These are phyloP conservation scores for Helenozyma rhizophorensis DNA, from an alignment of 805 yeast species.

Conservation along the genomic window DNA sequence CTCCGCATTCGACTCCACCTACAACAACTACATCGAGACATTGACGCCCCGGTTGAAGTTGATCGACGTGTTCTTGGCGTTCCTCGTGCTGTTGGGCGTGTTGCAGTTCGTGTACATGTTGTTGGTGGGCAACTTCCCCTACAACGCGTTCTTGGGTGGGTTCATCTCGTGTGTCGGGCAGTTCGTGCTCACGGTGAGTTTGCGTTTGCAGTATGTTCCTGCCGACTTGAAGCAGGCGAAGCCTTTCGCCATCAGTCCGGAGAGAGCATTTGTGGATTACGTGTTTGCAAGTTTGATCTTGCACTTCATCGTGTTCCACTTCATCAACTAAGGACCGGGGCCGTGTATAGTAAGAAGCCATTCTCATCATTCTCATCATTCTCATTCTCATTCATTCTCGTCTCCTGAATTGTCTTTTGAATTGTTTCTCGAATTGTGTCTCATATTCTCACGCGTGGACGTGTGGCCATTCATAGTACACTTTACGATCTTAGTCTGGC, in stretches of 20 bases:
- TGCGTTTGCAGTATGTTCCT: conserved; percentile 62
- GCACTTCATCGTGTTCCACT: conserved; percentile 87
- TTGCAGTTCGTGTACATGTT: conserved; percentile 76
- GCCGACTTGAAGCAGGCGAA: conserved; percentile 4
- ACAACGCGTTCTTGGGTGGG: conserved; percentile 94
- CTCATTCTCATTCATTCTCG: no score
- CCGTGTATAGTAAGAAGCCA: no score
- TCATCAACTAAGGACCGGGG: conserved; percentile 88
- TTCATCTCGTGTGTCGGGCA: conserved; percentile 92
- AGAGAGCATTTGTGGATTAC: conserved; percentile 81
- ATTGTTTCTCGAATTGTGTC: no score
- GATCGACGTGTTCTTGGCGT: conserved; percentile 73
- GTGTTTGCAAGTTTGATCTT: conserved; percentile 80
- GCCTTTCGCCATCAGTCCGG: conserved; percentile 27
- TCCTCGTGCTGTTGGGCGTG: conserved; percentile 68
- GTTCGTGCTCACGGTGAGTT: conserved; percentile 79
- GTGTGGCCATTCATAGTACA: no score
- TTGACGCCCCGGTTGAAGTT: conserved; percentile 51
- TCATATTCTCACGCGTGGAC: no score
- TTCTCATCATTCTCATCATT: no score
- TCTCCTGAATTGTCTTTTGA: no score
- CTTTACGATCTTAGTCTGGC: no score
- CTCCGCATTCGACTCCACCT: conserved; percentile 31
- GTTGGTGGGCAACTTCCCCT: conserved; percentile 86
- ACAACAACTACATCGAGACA: conserved; percentile 27